A percentile compares a stretch with the other conserved stretches of the same genome.
Conservation (phyloP, 495 filamentous ascomycete genomes). For the Talaromyces liani region DNA sequence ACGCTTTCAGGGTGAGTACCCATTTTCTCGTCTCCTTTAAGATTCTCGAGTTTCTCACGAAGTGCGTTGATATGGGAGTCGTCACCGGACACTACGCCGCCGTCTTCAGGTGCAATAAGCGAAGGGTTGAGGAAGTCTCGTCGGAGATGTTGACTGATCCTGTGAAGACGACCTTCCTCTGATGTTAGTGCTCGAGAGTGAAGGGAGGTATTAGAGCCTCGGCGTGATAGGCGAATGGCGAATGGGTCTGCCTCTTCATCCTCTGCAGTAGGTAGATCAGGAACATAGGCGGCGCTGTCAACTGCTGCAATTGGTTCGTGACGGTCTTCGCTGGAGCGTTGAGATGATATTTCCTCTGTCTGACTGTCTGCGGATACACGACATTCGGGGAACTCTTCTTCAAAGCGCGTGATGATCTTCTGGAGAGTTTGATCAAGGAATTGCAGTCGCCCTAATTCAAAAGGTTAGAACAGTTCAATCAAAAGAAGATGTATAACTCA, state of each 20-base stretch:
- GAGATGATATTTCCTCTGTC: constrained; percentile 10
- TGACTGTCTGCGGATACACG: constrained; percentile 36
- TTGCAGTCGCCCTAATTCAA: constrained; percentile 72
- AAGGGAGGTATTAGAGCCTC: constrained; percentile 72
- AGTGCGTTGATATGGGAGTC: constrained; percentile 52
- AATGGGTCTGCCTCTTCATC: constrained; percentile 44
- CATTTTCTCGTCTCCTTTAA: constrained; percentile 52
- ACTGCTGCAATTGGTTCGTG: constrained; percentile 28
- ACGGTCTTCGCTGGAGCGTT: constrained; percentile 30
- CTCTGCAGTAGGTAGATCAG: constrained; percentile 31
- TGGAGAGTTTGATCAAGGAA: constrained; percentile 87
- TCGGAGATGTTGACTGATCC: constrained; percentile 73
- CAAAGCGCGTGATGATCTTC: constrained; percentile 88
- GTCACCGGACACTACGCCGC: constrained; percentile 33
- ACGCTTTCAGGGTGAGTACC: constrained; percentile 45
- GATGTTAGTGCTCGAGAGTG: constrained; percentile 70
- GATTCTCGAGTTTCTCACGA: constrained; percentile 53
- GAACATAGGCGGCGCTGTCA: constrained; percentile 24
- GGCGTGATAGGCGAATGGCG: constrained; percentile 50
- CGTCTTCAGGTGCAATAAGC: constrained; percentile 28
- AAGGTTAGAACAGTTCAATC: constrained; percentile 16
- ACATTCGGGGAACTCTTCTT: constrained; percentile 91
- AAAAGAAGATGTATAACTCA: constrained; percentile 37
- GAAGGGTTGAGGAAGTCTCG: constrained; percentile 53
- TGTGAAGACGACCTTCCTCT: constrained; percentile 86